Evolutionary conservation across 768 basidiomycete species (phyloP).

Genomic region (Rhizopogon vinicolor): DNA sequence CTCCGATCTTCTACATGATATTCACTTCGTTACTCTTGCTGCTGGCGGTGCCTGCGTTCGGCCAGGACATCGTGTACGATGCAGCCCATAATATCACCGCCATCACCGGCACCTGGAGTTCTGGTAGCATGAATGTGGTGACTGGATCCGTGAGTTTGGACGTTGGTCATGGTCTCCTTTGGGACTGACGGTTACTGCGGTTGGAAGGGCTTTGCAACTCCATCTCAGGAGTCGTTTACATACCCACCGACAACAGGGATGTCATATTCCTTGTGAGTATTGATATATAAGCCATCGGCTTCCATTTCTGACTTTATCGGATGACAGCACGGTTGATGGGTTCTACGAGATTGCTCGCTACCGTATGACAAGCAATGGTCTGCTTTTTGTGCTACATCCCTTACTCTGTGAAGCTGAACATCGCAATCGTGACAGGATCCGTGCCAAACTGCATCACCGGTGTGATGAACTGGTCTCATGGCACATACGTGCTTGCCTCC

Average conservation of each 20-base stretch:
- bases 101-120: slow-evolving; percentile 82
- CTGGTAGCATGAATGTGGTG: slow-evolving; percentile 67
- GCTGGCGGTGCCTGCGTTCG: slow-evolving; percentile 25
- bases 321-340: slow-evolving; percentile 57
- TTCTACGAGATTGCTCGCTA: slow-evolving; percentile 91
- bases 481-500: slow-evolving; percentile 55
- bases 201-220: slow-evolving; percentile 76
- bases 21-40: slow-evolving; percentile 19
- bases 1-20: slow-evolving; percentile 11
- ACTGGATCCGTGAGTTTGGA: slow-evolving; percentile 74
- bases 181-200: slow-evolving; percentile 5
- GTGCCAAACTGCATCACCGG: slow-evolving; percentile 88
- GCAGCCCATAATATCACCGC: slow-evolving; percentile 59
- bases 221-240: slow-evolving; percentile 73
- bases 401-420: not conserved
- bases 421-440: slow-evolving; percentile 43
- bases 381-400: slow-evolving; percentile 10
- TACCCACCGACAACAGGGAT: slow-evolving; percentile 87
- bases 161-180: not conserved
- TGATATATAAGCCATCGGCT: not conserved
- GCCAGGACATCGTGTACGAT: slow-evolving; percentile 39
- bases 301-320: slow-evolving; percentile 1
- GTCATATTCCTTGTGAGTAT: slow-evolving; percentile 80
- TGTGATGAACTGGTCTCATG: slow-evolving; percentile 87
- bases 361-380: slow-evolving; percentile 85